Evolutionary conservation across 768 basidiomycete genomes (phyloP).

Genomic region (Boletus patriciae): DNA sequence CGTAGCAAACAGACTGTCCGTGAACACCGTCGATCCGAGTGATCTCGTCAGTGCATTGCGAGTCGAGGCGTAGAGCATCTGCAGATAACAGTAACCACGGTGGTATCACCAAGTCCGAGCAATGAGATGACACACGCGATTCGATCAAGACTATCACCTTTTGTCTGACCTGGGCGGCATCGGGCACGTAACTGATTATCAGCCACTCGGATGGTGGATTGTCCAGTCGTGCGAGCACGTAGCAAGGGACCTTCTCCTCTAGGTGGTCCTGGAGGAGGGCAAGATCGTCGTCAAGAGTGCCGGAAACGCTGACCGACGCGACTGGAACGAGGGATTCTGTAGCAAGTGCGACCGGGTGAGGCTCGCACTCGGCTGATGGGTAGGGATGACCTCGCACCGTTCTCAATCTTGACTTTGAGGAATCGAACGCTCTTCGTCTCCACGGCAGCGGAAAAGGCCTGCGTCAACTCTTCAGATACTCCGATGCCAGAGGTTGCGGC

Average conservation of each 20-base stretch:
- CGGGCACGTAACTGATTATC: constrained; percentile 78
- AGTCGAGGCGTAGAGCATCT: constrained; percentile 91
- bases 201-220: constrained; percentile 66
- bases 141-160: constrained; percentile 51
- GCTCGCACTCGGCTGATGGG: constrained; percentile 10
- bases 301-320: constrained; percentile 45
- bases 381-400: constrained; percentile 52
- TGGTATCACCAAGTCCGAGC: not conserved
- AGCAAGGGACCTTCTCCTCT: constrained; percentile 65
- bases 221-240: constrained; percentile 68
- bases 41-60: constrained; percentile 65
- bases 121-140: not conserved
- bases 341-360: constrained; percentile 24
- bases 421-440: constrained; percentile 57
- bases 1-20: constrained; percentile 77
- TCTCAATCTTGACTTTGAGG: constrained; percentile 71
- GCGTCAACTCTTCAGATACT: constrained; percentile 56
- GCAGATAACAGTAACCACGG: not conserved
- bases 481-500: constrained; percentile 72
- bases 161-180: constrained; percentile 73
- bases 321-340: constrained; percentile 71
- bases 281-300: constrained; percentile 64
- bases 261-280: constrained; percentile 55
- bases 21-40: constrained; percentile 73
- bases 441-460: constrained; percentile 58